phyloP scores from a whole-genome alignment of 2,329 filamentous ascomycete genomes.

The Aureobasidium melanogenum region DNA sequence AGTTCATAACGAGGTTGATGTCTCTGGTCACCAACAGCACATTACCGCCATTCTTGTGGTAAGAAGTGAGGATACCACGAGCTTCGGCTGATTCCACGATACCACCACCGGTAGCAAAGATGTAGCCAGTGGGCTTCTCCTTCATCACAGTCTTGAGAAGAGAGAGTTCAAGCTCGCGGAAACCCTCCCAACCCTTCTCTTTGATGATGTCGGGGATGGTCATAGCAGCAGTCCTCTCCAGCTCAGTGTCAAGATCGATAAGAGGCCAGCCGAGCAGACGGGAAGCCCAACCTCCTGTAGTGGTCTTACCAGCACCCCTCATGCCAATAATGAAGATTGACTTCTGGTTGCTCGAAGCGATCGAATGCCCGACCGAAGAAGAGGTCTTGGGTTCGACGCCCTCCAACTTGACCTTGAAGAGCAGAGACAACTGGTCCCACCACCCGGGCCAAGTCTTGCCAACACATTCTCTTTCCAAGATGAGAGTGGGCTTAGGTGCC shows the following conservation, averaged over 20 bases:
- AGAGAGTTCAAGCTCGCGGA: constrained; percentile 68
- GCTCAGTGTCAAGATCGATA: constrained; percentile 77
- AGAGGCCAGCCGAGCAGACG: constrained; percentile 66
- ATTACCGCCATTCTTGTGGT: constrained; percentile 66
- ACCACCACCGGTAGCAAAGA: constrained; percentile 91
- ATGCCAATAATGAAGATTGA: constrained; percentile 95
- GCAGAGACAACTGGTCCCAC: constrained; percentile 82
- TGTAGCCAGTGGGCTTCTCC: constrained; percentile 63
- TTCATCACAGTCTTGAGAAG: constrained; percentile 65
- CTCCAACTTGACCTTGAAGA: constrained; percentile 67
- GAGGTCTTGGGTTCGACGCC: constrained; percentile 56
- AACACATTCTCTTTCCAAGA: constrained; percentile 85
- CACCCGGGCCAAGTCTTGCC: constrained; percentile 98
- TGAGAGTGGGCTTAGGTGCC: constrained; percentile 60
- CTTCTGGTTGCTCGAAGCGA: constrained; percentile 33
- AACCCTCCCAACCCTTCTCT: constrained; percentile 74
- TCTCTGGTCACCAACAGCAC: constrained; percentile 84
- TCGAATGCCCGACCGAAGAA: constrained; percentile 26
- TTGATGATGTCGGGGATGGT: constrained; percentile 82
- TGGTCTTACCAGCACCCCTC: constrained; percentile 95
- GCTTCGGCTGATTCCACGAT: constrained; percentile 81
- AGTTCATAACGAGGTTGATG: constrained; percentile 79
- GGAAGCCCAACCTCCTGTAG: constrained; percentile 78
- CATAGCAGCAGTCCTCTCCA: constrained; percentile 65
- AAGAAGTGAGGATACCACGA: constrained; percentile 63